Base-by-base conservation (phyloP, 495 filamentous ascomycete species). In the Penicillium pancosmium region DNA sequence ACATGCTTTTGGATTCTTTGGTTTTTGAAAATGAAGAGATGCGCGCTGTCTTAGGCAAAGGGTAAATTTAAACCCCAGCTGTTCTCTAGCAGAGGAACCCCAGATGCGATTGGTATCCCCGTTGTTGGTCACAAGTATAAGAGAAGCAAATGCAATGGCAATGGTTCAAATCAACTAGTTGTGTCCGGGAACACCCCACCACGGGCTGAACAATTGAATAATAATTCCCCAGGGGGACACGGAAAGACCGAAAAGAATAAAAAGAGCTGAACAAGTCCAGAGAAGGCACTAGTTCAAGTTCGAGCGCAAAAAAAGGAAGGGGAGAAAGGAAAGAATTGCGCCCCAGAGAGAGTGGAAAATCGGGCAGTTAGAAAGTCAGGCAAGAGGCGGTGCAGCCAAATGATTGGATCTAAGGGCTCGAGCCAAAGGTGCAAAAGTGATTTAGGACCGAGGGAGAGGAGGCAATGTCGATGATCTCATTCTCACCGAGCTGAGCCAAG, bases 401-500 rank as follows among this genome's bases (percentile, higher is more conserved):
- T 59, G 53, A 62, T 62, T 65, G 63, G 63, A 54, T 62, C 50
- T 56, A 49, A 50, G 18, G 51, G 56, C 43, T 53, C 41, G 52
- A 54, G 51, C 54, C 46, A 50, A 48, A 54, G 48, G 34, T 25
- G n/a, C 23, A 40, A 43, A 48, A 33, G 36, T 47, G 36, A 57
- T 51, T 63, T 60, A 56, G 48, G 53, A 57, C 52, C 44, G 52
- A 65, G 58, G 53, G 56, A 41, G 56, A 60, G 66, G 58, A 60
- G 66, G 58, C 51, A 44, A 60, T 54, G 31, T 50, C 59, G 60
- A 61, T 60, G 59, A 64, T 72, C 67, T 64, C 63, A 67, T 61
- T 50, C 59, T 65, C 59, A 52, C 64, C 50, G 50, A 67, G 57
- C 56, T 60, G 57, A 64, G 57, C 51, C 60, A 60, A 62, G 56